Base-by-base conservation (phyloP, 2,329 filamentous ascomycete species). In the Pseudocercospora pini-densiflorae region DNA sequence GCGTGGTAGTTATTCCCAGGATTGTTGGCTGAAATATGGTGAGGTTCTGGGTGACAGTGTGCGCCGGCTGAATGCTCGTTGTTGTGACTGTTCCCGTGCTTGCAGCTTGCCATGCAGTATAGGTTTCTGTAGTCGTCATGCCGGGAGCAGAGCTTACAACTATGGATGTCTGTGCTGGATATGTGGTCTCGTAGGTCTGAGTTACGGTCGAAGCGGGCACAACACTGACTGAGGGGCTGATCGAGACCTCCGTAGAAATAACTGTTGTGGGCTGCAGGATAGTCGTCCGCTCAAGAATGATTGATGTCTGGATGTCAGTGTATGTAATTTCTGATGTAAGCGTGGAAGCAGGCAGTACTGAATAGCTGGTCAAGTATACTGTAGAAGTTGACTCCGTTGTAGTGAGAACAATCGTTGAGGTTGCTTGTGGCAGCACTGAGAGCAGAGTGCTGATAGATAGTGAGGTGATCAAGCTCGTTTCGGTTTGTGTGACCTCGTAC, bases 201-300 rank as follows among this genome's bases (percentile, higher is more conserved):
- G 43, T 45, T 24, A 29, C 27, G 14, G 59, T 62, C 10, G 21
- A 23, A 16, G 43, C 59, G 2, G 59, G 45, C 10, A 62, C 19
- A 49, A 47, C 27, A 36, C 59, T 62, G 59, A 31, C 14, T 2
- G 29, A 43, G 0, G 59, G 45, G 27, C 59, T 62, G 59, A 62
- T 23, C 23, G 43, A 62, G n/a, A 62, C 43, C n/a, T 43, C 27
- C 14, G 59, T 62, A 3, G 59, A 53, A 1, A 62, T n/a, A 6
- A 62, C 45, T 14, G 45, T 62, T 4, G 47, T 62, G 12, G 24
- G 59, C n/a, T 62, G 43, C 5, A 45, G 43, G 12, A 45, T 21
- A 45, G 43, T 45, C 43, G 19, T 45, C 43, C 5, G 43, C 43
- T 45, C 43, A 45, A 21, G 14, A 45, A n/a, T n/a, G 19, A 21